Percentiles rank a stretch among this genome's conserved stretches.
These are phyloP conservation scores for Penicillium herquei DNA, from an alignment of 495 filamentous ascomycete species.

Conservation along the genomic window DNA sequence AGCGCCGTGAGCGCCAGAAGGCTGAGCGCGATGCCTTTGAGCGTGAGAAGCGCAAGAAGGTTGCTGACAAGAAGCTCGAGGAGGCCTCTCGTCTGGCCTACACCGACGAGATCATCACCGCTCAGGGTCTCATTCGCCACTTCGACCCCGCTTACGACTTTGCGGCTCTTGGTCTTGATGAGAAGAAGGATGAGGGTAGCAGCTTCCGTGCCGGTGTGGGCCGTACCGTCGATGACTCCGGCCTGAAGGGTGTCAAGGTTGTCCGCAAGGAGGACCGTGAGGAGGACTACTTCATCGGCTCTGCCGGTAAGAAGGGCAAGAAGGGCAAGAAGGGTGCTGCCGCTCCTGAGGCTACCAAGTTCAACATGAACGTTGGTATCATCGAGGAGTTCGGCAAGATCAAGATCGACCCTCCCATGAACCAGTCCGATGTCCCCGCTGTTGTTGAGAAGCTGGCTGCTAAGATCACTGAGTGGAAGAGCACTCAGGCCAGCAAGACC, in stretches of 20 bases:
- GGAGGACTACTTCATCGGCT: slow-evolving; percentile 84
- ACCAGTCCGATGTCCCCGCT: slow-evolving; percentile 72
- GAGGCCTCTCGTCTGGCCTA: slow-evolving; percentile 89
- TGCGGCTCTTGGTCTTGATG: slow-evolving; percentile 50
- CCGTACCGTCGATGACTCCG: slow-evolving; percentile 76
- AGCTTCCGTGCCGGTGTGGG: slow-evolving; percentile 73
- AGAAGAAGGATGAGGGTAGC: slow-evolving; percentile 65
- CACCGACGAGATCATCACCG: slow-evolving; percentile 83
- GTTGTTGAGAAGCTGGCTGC: slow-evolving; percentile 83
- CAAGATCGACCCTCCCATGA: slow-evolving; percentile 82
- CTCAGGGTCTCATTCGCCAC: slow-evolving; percentile 81
- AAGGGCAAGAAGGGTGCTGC: slow-evolving; percentile 76
- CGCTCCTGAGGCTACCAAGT: slow-evolving; percentile 56
- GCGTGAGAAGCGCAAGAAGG: slow-evolving; percentile 73
- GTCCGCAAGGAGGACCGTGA: slow-evolving; percentile 82
- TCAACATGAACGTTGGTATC: slow-evolving; percentile 83
- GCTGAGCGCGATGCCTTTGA: slow-evolving; percentile 73
- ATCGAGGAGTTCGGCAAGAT: slow-evolving; percentile 85
- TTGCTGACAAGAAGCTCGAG: slow-evolving; percentile 80
- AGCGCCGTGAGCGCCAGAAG: slow-evolving; percentile 74
- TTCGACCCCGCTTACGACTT: slow-evolving; percentile 79
- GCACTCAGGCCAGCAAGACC: slow-evolving; percentile 87
- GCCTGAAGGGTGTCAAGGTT: slow-evolving; percentile 73
- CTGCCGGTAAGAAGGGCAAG: slow-evolving; percentile 84
- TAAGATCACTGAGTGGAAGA: slow-evolving; percentile 92